Evolutionary conservation across 148 eudicot species (phyloP).

Genomic region (Arbutus unedo): DNA sequence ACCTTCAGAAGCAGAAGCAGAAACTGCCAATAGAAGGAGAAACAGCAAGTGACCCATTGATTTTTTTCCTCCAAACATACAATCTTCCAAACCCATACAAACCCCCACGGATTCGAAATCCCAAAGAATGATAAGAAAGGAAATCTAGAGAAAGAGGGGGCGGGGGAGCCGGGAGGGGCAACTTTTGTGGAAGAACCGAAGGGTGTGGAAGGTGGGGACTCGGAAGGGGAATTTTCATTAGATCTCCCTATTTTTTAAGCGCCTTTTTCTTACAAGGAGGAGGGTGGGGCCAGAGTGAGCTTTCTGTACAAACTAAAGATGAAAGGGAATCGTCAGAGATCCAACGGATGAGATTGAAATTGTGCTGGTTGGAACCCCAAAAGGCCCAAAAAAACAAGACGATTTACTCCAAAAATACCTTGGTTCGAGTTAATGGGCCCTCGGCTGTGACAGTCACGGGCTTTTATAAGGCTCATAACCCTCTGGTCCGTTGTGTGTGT

Average conservation of each 20-base stretch:
- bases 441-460: background rate
- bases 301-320: background rate
- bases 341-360: constrained; percentile 5
- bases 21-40: constrained; percentile 20
- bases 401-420: no score
- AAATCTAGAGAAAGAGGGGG: background rate
- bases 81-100: background rate
- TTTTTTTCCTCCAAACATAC: constrained; percentile 14
- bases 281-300: background rate
- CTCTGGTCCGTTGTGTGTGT: background rate
- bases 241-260: background rate
- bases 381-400: background rate
- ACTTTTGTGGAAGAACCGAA: background rate
- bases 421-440: background rate
- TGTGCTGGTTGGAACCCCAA: background rate
- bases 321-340: background rate
- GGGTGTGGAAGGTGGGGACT: background rate
- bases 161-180: background rate
- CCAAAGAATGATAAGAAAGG: background rate
- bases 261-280: constrained; percentile 1
- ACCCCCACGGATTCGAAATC: background rate
- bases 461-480: background rate
- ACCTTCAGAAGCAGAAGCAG: constrained; percentile 37
- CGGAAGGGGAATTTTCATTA: background rate
- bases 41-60: constrained; percentile 29